Evolutionary conservation across 2,329 filamentous ascomycete species (phyloP).

Genomic region (Herpotrichia juniperi): DNA sequence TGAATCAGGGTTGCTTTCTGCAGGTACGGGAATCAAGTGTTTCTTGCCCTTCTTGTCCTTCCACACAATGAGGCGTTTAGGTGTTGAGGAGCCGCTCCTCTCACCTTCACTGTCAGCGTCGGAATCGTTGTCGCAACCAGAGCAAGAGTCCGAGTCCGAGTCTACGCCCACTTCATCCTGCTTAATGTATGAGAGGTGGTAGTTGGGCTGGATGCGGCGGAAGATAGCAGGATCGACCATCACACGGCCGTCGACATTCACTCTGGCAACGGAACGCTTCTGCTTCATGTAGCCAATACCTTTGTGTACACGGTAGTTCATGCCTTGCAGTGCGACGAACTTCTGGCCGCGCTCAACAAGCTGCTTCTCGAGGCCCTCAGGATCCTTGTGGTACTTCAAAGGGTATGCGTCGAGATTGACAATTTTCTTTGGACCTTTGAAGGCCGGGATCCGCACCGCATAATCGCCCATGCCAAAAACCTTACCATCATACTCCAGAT

Average conservation of each 20-base stretch:
- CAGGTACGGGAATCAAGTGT: slow-evolving; percentile 60
- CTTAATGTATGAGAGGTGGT: slow-evolving; percentile 75
- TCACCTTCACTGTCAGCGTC: slow-evolving; percentile 27
- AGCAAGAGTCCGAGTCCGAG: slow-evolving; percentile 56
- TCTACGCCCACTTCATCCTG: slow-evolving; percentile 67
- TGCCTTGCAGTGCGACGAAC: slow-evolving; percentile 80
- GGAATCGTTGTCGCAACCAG: slow-evolving; percentile 51
- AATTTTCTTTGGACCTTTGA: slow-evolving; percentile 84
- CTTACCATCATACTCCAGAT: slow-evolving; percentile 89
- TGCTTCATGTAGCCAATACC: slow-evolving; percentile 87
- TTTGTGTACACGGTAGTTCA: slow-evolving; percentile 82
- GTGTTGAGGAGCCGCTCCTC: slow-evolving; percentile 1
- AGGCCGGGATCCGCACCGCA: slow-evolving; percentile 71
- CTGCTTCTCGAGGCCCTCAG: slow-evolving; percentile 66
- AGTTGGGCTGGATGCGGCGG: slow-evolving; percentile 85
- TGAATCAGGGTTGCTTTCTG: slow-evolving; percentile 60
- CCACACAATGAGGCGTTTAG: not conserved
- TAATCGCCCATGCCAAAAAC: slow-evolving; percentile 78
- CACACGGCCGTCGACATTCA: slow-evolving; percentile 84
- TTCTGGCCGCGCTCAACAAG: slow-evolving; percentile 83
- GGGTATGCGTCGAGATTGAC: slow-evolving; percentile 79
- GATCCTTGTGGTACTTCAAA: slow-evolving; percentile 77
- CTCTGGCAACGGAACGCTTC: slow-evolving; percentile 72
- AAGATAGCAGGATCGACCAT: slow-evolving; percentile 89
- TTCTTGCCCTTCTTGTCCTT: slow-evolving; percentile 54